Evolutionary conservation across 441 rosid species (phyloP).

Genomic region (Melastoma candidum): DNA sequence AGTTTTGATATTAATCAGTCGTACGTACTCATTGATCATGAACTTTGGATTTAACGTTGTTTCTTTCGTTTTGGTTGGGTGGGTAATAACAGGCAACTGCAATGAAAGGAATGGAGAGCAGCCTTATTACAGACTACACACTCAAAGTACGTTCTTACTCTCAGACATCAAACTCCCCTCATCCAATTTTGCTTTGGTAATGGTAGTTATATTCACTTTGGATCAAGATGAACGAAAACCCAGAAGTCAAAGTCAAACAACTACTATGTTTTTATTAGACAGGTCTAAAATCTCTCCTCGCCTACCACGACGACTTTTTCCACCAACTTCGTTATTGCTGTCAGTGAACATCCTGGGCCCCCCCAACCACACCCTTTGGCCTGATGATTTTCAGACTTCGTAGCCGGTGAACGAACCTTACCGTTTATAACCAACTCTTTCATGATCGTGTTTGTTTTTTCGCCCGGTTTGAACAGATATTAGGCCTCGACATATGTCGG

Average conservation of each 20-base stretch:
- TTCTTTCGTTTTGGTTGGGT: background rate
- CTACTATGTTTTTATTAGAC: too few species aligned
- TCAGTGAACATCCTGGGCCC: too few species aligned
- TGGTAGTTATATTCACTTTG: background rate
- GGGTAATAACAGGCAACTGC: slow-evolving; percentile 38
- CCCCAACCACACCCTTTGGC: too few species aligned
- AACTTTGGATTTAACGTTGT: background rate
- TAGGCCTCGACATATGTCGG: slow-evolving; percentile 87
- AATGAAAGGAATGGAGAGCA: slow-evolving; percentile 52
- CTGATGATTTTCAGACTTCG: too few species aligned
- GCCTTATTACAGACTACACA: slow-evolving; percentile 54
- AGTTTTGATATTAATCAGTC: too few species aligned
- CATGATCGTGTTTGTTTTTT: background rate
- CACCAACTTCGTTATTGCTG: slow-evolving; percentile 2
- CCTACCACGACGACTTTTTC: slow-evolving; percentile 12
- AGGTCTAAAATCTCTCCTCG: slow-evolving; percentile 12
- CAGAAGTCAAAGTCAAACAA: too few species aligned
- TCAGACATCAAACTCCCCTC: background rate
- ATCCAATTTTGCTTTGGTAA: background rate
- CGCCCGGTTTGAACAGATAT: slow-evolving; percentile 27
- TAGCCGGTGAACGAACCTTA: too few species aligned
- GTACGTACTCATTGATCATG: too few species aligned
- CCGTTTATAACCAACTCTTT: too few species aligned
- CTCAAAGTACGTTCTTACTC: slow-evolving; percentile 33
- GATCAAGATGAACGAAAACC: background rate